Evolutionary conservation across 768 basidiomycete genomes (phyloP).

Genomic region (Collybia sp.): DNA sequence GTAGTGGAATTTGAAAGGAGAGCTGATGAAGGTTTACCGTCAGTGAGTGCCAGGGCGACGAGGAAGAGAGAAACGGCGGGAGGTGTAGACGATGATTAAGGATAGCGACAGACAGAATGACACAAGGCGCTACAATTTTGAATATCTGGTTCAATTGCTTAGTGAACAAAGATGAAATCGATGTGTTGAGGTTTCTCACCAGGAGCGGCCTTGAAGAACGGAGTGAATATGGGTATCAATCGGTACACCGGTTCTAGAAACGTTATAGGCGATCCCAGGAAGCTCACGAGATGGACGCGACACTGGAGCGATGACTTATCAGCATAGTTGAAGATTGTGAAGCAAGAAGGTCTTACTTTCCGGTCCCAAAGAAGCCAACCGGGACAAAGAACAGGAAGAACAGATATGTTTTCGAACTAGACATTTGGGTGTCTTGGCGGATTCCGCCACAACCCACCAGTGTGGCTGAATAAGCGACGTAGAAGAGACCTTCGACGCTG

Average conservation of each 20-base stretch:
- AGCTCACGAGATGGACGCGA: conserved; percentile 79
- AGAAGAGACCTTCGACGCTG: conserved; percentile 79
- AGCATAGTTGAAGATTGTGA: background rate
- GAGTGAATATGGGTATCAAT: conserved; percentile 79
- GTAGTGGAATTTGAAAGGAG: background rate
- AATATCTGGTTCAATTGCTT: conserved; percentile 44
- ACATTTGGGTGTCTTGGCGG: conserved; percentile 7
- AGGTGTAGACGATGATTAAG: conserved; percentile 64
- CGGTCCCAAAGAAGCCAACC: conserved; percentile 81
- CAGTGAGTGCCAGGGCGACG: conserved; percentile 69
- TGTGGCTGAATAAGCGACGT: conserved; percentile 58
- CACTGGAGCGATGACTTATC: conserved; percentile 30
- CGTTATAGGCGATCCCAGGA: background rate
- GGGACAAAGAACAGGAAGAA: conserved; percentile 88
- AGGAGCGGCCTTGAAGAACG: conserved; percentile 77
- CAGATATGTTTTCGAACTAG: conserved; percentile 28
- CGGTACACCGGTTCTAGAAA: conserved; percentile 79
- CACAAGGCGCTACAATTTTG: conserved; percentile 79
- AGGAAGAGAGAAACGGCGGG: conserved; percentile 81
- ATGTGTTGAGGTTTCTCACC: conserved; percentile 29
- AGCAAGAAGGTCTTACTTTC: conserved; percentile 52
- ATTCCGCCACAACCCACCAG: conserved; percentile 71
- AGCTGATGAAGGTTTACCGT: conserved; percentile 35
- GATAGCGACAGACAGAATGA: conserved; percentile 66
- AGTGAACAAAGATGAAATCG: background rate